These are phyloP conservation scores for Persicaria tinctoria DNA, from an alignment of 148 eudicot genomes.

Conservation along the genomic window DNA sequence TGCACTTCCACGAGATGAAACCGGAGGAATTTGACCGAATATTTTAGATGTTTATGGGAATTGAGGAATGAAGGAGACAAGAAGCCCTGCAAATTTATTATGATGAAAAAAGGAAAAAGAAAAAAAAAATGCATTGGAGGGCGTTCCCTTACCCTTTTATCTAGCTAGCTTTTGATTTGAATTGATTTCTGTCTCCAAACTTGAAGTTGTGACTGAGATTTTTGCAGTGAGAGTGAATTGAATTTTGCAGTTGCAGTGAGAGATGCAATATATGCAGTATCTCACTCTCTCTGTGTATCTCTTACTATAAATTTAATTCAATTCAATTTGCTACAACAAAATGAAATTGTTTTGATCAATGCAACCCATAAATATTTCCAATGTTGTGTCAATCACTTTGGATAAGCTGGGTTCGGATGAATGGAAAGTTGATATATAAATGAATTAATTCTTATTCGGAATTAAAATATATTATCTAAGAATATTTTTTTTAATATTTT, in stretches of 20 bases:
- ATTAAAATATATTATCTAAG: no score
- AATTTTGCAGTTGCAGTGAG: neutral
- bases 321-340: neutral
- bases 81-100: neutral
- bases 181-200: neutral
- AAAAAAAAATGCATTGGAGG: neutral
- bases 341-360: neutral
- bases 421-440: no score
- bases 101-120: neutral
- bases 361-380: conserved; percentile 3
- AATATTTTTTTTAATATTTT: no score
- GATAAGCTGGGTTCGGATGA: no score
- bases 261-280: neutral
- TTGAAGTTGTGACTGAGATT: conserved; percentile 12
- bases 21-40: neutral
- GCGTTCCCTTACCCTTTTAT: neutral
- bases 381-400: conserved; percentile 1
- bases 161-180: neutral
- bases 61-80: conserved; percentile 12
- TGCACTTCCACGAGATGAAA: neutral
- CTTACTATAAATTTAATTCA: neutral
- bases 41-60: neutral
- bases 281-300: conserved; percentile 7
- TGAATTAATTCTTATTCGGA: no score
- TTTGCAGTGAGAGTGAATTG: neutral